A percentile compares a stretch with the other conserved stretches of the same genome.
phyloP scores from a whole-genome alignment of 352 stramenopile species.

The Pythium graminicola region DNA sequence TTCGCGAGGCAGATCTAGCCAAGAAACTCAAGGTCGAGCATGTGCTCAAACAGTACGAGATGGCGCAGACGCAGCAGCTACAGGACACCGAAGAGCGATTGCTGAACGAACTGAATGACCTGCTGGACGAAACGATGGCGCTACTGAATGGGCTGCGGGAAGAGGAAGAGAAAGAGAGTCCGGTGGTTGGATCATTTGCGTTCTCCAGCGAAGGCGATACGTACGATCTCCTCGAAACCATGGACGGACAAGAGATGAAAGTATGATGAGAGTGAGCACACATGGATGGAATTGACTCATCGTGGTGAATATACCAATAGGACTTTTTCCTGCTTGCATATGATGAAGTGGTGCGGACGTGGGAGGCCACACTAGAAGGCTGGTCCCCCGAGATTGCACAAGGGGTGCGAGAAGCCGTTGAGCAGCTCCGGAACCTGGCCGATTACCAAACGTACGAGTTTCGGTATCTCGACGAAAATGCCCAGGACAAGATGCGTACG shows the following conservation, averaged over 20 bases:
- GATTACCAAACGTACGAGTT: conserved; percentile 47
- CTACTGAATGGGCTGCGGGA: conserved; percentile 27
- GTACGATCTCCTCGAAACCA: conserved; percentile 58
- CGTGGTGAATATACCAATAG: conserved; percentile 23
- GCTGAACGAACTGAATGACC: conserved; percentile 38
- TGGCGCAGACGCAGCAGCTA: conserved; percentile 25
- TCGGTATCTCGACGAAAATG: conserved; percentile 35
- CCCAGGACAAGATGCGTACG: conserved; percentile 33
- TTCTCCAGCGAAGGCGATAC: conserved; percentile 51
- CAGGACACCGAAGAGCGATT: conserved; percentile 26
- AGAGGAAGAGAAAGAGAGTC: conserved; percentile 32
- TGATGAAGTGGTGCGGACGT: conserved; percentile 51
- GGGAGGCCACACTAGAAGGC: conserved; percentile 45
- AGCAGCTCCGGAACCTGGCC: conserved; percentile 45
- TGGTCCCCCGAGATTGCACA: conserved; percentile 48
- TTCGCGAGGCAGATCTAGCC: conserved; percentile 20
- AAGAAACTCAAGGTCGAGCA: conserved; percentile 52
- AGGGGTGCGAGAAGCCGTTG: conserved; percentile 32
- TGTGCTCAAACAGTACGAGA: conserved; percentile 60
- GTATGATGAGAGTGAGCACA: conserved; percentile 21
- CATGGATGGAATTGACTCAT: background rate
- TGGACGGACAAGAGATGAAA: conserved; percentile 70
- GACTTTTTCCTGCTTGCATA: conserved; percentile 65
- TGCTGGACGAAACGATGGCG: conserved; percentile 45
- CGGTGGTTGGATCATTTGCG: conserved; percentile 44